Evolutionary conservation across 371 early-diverging fungal genomes (phyloP), one percentile per base, ranked within the genome.

Genomic region (Mortierella sp.): DNA sequence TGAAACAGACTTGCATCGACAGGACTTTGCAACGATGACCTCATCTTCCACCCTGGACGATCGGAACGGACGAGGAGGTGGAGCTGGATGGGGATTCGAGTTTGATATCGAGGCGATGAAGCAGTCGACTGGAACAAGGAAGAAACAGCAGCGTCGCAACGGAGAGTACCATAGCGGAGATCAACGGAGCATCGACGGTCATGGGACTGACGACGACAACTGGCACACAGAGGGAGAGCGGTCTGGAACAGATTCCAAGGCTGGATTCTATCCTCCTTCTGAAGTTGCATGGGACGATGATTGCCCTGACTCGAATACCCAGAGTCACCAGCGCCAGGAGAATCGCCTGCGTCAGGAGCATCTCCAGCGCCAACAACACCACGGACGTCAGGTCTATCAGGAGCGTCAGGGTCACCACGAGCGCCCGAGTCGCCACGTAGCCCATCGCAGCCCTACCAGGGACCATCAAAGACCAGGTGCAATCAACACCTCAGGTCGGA

Each of bases 71-170:
- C 21, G 38, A 65, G 65, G 38, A 63, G 35, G 24, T 21, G 65
- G 35, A 18, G 10, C 14, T 35, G 74, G 24, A 41, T 74, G 74
- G 74, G 56, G 74, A 24, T 74, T 74, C 27, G 74, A 41, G 4
- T 41, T 74, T 55, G 55, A 74, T 41, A n/a, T 74, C 35, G 74
- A 74, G 41, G 74, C 43, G 38, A 74, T 74, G 74, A 55, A 74
- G 18, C 56, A 27, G 21, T 38, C 65, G 32, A 65, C 65, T 32
- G 41, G 65, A 18, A 21, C 65, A 2, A 65, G 24, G 21, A 65
- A 21, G 65, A 65, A 32, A 41, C 65, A 38, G 7, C 65, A 65
- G 24, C 18, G 24, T 38, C 38, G 21, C 7, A 38, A 35, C n/a
- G 43, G 44, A 74, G 44, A 56, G 29, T 12, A 24, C 56, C 10